Evolutionary conservation across 768 basidiomycete genomes (phyloP).

Genomic region (Leccinum uliginosum): DNA sequence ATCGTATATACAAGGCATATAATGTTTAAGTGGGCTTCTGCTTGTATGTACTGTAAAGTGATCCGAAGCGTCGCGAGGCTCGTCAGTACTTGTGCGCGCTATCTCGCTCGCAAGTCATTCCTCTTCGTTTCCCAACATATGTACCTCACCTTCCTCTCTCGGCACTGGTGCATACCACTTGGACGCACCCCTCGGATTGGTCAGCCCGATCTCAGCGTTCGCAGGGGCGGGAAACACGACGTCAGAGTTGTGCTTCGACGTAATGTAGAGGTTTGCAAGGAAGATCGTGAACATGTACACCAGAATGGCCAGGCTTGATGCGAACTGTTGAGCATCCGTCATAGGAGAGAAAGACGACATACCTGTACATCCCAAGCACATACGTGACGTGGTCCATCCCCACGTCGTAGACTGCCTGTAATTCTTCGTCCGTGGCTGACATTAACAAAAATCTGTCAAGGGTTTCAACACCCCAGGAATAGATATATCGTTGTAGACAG

Average conservation of each 20-base stretch:
- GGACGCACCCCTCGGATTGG: conserved; percentile 27
- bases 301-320: conserved; percentile 54
- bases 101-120: conserved; percentile 17
- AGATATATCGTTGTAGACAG: not conserved
- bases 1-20: not conserved
- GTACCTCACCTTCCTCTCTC: conserved; percentile 31
- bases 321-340: not conserved
- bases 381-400: conserved; percentile 94
- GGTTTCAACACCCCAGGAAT: not conserved
- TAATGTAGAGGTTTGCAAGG: conserved; percentile 65
- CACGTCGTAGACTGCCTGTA: conserved; percentile 59
- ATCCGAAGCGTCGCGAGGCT: not conserved
- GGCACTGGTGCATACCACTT: conserved; percentile 70
- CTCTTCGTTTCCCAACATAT: conserved; percentile 53
- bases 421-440: conserved; percentile 90
- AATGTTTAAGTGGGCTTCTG: not conserved
- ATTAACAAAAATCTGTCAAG: conserved; percentile 73
- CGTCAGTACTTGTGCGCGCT: not conserved
- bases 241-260: conserved; percentile 20
- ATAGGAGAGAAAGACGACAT: conserved; percentile 7
- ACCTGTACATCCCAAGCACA: conserved; percentile 80
- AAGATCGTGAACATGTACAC: conserved; percentile 70
- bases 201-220: conserved; percentile 41
- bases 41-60: not conserved
- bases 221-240: conserved; percentile 20